Base-by-base conservation (phyloP, 2,329 filamentous ascomycete species). In the Stachybotrys echinatus region DNA sequence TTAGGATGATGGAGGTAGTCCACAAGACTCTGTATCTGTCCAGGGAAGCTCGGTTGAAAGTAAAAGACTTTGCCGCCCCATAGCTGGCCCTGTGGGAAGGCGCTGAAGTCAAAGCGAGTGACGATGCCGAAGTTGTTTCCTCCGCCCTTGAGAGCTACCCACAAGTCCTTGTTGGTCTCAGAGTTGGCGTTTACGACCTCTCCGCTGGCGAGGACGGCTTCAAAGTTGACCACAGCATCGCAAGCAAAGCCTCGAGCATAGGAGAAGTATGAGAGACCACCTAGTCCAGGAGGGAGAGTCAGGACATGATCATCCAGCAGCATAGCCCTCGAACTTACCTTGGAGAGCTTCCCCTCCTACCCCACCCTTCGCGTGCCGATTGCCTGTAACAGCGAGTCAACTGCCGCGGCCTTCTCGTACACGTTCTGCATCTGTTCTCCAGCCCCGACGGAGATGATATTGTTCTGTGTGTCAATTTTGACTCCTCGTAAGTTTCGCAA, bases 41-140 rank as follows among this genome's bases (percentile, higher is more conserved):
- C 40, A 43, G 40, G 18, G 20, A 43, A 43, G 40, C n/a, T 43
- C 5, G 40, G 20, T 21, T 19, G 6, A 43, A 43, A 45, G 42
- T 45, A 45, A 17, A 23, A 45, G 6, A 45, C 42, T 14, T 23
- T 27, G 7, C 42, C 42, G 20, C 42, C 42, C 42, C 42, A 45
- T 5, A 45, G 22, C 12, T 23, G 42, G 6, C 20, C 42, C 22
- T 45, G 42, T 22, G 20, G 42, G 20, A 45, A 45, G 6, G 42
- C 22, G 17, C 12, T 23, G 17, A 45, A 23, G 22, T 45, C 42
- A 17, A 45, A 45, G 20, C 42, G 42, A 27, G 68, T 62, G 3
- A 67, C 66, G 50, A 72, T 61, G 43, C 73, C 74, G 46, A 75
- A 74, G 55, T 77, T 78, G 57, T 68, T 71, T 19, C 68, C 66